Percentiles rank a stretch among this genome's conserved stretches.
Evolutionary conservation across 2,329 filamentous ascomycete genomes (phyloP).

Genomic region (Apiospora aurea): DNA sequence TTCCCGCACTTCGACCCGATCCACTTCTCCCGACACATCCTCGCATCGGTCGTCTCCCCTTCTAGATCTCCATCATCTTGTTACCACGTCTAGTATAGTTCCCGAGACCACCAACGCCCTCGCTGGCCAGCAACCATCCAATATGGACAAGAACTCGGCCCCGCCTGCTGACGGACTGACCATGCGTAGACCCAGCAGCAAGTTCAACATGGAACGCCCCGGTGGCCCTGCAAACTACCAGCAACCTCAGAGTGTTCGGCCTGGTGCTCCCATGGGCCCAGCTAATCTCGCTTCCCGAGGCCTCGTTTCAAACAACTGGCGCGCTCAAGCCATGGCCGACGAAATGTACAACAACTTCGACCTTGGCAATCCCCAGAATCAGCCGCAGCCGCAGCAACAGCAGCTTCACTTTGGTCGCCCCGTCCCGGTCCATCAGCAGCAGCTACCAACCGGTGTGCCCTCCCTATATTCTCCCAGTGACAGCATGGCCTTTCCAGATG

Average conservation of each 20-base stretch:
- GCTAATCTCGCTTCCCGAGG: constrained; percentile 30
- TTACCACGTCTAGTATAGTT: constrained; percentile 33
- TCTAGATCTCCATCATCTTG: constrained; percentile 32
- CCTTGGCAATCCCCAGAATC: not conserved
- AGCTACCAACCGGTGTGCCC: not conserved
- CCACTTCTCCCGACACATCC: constrained; percentile 36
- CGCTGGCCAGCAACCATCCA: constrained; percentile 30
- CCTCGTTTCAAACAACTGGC: constrained; percentile 42
- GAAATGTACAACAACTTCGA: constrained; percentile 20
- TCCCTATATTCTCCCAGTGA: not conserved
- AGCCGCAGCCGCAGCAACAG: constrained; percentile 8
- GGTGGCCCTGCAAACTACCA: constrained; percentile 29
- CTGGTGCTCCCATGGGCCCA: constrained; percentile 29
- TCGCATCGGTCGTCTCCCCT: constrained; percentile 34
- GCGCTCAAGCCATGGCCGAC: constrained; percentile 32
- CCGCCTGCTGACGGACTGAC: constrained; percentile 35
- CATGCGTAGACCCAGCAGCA: constrained; percentile 35
- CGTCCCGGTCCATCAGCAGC: not conserved
- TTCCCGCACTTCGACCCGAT: constrained; percentile 38
- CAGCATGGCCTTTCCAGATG: constrained; percentile 31
- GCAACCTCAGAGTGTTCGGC: constrained; percentile 28
- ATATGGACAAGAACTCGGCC: constrained; percentile 40
- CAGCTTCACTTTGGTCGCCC: not conserved
- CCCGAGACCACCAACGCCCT: constrained; percentile 30
- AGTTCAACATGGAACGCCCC: constrained; percentile 35